Base-by-base conservation (phyloP, 148 eudicot genomes). In the Linanthus parryae region DNA sequence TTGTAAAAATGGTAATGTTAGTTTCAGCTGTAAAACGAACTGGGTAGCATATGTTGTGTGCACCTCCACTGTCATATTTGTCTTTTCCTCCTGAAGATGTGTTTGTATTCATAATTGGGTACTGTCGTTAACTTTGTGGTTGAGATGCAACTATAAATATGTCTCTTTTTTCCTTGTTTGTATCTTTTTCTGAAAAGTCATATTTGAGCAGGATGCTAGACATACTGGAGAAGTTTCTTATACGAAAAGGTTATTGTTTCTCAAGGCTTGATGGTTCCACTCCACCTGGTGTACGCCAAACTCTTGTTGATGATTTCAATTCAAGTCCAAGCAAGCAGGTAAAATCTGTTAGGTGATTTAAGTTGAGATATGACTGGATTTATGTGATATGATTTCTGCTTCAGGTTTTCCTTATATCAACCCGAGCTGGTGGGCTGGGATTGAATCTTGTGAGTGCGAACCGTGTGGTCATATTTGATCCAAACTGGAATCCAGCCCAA, bases 241-340 rank as follows among this genome's bases (percentile, higher is more conserved):
- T 85, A 48, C 90, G 98, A 30, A 92, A 82, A 69, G 98, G 98
- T 38, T 81, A 84, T 67, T 65, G 77, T 76, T 92, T 75, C 65
- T 79, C 88, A 63, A 82, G 98, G 57, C 94, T 92, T 52, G 96
- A 92, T 68, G 98, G 98, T 7, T 83, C 96, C 37, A 92, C 90
- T 51, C 98, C 98, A 13, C 84, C 94, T 9, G 73, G 81, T 37
- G 30, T 64, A 67, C 98, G 98, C 22, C 98, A 92, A 57, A 68
- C 77, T 74, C 94, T 87, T 17, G 98, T 92, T 51, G 86, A 92
- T 47, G 90, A 87, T 69, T 92, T 92, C 63, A 92, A 92, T 65
- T 79, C 98, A 67, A 87, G 98, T 73, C 96, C 98, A 34, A 92
- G 98, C 83, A 81, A 84, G 78, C 96, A 87, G 94, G 98, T 83